A percentile compares a stretch with the other conserved stretches of the same genome.
Conservation (phyloP, 2,329 filamentous ascomycete species). For the Penicillium sp. region DNA sequence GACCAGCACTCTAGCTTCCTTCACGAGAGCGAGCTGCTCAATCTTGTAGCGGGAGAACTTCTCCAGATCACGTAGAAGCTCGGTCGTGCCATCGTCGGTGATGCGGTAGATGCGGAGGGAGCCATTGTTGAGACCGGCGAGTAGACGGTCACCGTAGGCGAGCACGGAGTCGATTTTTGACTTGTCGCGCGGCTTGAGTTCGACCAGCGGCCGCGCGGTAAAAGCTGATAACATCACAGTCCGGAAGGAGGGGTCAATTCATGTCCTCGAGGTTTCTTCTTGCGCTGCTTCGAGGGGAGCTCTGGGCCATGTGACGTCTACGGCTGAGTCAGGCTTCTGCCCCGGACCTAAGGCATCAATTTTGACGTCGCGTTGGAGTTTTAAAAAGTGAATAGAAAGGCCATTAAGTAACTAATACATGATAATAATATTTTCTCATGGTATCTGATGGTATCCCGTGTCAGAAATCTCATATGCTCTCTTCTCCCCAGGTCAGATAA, state of each 20-base stretch:
- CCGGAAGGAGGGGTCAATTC: constrained; percentile 14
- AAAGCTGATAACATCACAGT: constrained; percentile 86
- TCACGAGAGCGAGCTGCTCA: constrained; percentile 91
- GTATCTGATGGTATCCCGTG: constrained; percentile 4
- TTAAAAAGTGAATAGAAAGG: neutral
- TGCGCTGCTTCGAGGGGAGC: constrained; percentile 3
- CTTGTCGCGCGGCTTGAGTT: constrained; percentile 93
- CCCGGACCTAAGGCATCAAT: neutral
- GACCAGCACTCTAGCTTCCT: constrained; percentile 85
- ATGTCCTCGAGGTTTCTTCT: constrained; percentile 10
- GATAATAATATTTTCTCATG: neutral
- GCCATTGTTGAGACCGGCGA: constrained; percentile 88
- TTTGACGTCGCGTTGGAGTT: neutral
- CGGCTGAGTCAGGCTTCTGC: constrained; percentile 9
- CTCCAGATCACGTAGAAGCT: constrained; percentile 84
- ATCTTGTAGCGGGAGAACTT: constrained; percentile 87
- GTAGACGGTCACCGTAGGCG: constrained; percentile 83
- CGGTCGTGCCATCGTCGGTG: constrained; percentile 59
- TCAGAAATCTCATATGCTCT: neutral
- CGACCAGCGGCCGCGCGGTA: constrained; percentile 90
- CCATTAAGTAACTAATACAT: no score
- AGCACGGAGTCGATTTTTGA: constrained; percentile 95
- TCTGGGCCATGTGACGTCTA: constrained; percentile 6
- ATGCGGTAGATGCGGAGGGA: constrained; percentile 84
- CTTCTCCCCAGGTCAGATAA: neutral